phyloP scores from a whole-genome alignment of 2,329 filamentous ascomycete species.

The Aspergillus sp. region DNA sequence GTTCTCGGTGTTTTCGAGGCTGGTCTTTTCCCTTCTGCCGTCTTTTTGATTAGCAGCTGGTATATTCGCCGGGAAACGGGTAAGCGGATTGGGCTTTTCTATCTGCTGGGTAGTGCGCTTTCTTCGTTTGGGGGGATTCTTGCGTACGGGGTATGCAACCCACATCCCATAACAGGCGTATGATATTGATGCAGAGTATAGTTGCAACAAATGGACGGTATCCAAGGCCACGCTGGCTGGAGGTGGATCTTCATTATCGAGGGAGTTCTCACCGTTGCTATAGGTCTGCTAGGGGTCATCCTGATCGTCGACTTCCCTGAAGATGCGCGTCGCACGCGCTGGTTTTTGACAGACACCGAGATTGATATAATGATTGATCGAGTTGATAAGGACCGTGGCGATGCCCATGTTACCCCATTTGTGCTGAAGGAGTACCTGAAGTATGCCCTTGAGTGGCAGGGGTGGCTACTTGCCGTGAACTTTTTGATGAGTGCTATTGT shows the following conservation, averaged over 20 bases:
- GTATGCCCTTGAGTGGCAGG: constrained; percentile 13
- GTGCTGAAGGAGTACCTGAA: constrained; percentile 7
- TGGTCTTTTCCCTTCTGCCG: constrained; percentile 13
- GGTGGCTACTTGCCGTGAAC: constrained; percentile 11
- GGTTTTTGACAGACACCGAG: constrained; percentile 6
- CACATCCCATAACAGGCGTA: not conserved
- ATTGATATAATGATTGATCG: constrained; percentile 15
- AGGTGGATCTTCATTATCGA: constrained; percentile 13
- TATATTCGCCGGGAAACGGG: constrained; percentile 6
- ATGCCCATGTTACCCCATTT: constrained; percentile 12
- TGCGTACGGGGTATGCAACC: constrained; percentile 2
- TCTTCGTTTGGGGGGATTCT: constrained; percentile 9
- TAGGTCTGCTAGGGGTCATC: constrained; percentile 1
- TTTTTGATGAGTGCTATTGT: constrained; percentile 12
- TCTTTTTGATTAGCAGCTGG: constrained; percentile 9
- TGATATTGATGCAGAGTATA: not conserved
- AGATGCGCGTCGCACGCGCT: constrained; percentile 4
- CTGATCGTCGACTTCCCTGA: constrained; percentile 12
- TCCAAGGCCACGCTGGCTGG: constrained; percentile 8
- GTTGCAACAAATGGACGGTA: constrained; percentile 8
- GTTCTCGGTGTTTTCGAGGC: constrained; percentile 42
- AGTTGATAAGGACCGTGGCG: constrained; percentile 15
- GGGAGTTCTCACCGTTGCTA: constrained; percentile 1
- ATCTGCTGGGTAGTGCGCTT: constrained; percentile 4
- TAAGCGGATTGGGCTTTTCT: constrained; percentile 5